Evolutionary conservation across 2,329 filamentous ascomycete species (phyloP).

Genomic region (Verticillium klebahnii): DNA sequence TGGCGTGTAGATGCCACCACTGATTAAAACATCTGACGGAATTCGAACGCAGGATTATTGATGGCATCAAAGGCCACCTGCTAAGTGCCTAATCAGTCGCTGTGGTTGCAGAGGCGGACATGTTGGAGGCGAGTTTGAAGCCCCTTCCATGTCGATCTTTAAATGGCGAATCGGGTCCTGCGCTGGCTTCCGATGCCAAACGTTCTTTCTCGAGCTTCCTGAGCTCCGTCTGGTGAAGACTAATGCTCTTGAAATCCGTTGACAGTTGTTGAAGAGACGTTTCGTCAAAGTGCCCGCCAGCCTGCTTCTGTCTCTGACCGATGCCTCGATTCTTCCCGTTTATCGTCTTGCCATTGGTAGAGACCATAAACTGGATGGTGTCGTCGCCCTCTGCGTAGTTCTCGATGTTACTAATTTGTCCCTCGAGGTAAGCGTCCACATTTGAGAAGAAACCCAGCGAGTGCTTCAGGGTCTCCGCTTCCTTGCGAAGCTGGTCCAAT

Average conservation of each 20-base stretch:
- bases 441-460: background rate
- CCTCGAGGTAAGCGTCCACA: conserved; percentile 1
- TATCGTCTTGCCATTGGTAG: conserved; percentile 12
- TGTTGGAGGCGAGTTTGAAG: background rate
- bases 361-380: conserved; percentile 14
- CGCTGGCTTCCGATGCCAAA: background rate
- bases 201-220: background rate
- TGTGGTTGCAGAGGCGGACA: background rate
- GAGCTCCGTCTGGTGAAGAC: background rate
- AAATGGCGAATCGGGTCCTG: conserved; percentile 1
- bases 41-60: no score
- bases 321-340: conserved; percentile 14
- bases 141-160: conserved; percentile 8
- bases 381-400: conserved; percentile 12
- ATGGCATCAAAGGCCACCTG: background rate
- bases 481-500: background rate
- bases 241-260: conserved; percentile 3
- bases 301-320: conserved; percentile 10
- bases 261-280: conserved; percentile 13
- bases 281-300: conserved; percentile 12
- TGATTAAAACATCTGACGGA: no score
- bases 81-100: background rate
- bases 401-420: conserved; percentile 12
- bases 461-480: background rate
- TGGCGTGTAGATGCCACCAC: no score